Evolutionary conservation across 305 asterid species (phyloP).

Genomic region (Solanum hybrid): DNA sequence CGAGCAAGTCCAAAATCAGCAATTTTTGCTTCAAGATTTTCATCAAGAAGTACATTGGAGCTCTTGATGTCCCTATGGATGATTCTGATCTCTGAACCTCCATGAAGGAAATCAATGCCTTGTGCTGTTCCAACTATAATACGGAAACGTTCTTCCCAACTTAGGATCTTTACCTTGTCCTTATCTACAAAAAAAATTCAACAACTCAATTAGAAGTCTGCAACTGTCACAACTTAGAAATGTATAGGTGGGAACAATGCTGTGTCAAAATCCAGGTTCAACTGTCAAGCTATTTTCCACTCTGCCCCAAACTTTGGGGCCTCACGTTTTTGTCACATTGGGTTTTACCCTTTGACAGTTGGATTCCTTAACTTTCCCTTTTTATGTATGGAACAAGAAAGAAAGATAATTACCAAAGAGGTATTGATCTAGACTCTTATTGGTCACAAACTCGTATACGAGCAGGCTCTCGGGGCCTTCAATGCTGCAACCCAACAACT

Average conservation of each 20-base stretch:
- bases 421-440: conserved; percentile 64
- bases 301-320: neutral
- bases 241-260: neutral
- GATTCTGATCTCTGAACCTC: conserved; percentile 55
- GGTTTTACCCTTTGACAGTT: neutral
- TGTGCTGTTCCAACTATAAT: conserved; percentile 75
- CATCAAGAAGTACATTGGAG: conserved; percentile 81
- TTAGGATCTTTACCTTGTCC: conserved; percentile 36
- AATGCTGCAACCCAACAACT: conserved; percentile 93
- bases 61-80: conserved; percentile 85
- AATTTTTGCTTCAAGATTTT: conserved; percentile 51
- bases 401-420: conserved; percentile 41
- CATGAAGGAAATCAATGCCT: conserved; percentile 75
- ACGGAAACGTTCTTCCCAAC: conserved; percentile 64
- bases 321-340: neutral
- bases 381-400: neutral
- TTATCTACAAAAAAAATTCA: conserved; percentile 29
- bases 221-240: neutral
- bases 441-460: conserved; percentile 70
- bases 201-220: neutral
- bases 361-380: neutral
- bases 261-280: neutral
- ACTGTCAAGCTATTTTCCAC: neutral
- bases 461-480: conserved; percentile 96
- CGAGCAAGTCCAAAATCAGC: conserved; percentile 95